These are phyloP conservation scores for Pseudonitzschia pungens DNA, from an alignment of 108 stramenopile species.

Conservation along the genomic window DNA sequence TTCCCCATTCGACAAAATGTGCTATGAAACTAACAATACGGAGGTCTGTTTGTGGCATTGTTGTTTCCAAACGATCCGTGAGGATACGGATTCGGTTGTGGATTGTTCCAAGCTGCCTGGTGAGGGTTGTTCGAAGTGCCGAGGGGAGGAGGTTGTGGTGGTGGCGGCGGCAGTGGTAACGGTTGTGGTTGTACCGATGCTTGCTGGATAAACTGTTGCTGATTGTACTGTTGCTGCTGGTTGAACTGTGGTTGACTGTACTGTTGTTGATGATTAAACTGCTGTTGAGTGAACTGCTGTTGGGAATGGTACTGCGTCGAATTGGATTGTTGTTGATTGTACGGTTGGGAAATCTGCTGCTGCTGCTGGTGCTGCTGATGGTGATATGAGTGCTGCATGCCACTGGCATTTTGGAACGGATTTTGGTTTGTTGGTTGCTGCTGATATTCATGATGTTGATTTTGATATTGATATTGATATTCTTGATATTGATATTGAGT, in stretches of 20 bases:
- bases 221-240: conserved; percentile 2
- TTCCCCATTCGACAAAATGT: too few species aligned
- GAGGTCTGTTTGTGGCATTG: too few species aligned
- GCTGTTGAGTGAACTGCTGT: neutral
- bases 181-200: neutral
- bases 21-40: too few species aligned
- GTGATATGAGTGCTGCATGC: neutral
- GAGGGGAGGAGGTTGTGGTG: neutral
- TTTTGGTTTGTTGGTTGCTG: too few species aligned
- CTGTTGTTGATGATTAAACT: neutral
- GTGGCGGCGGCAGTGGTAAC: neutral
- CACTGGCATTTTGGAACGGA: neutral
- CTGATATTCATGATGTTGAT: too few species aligned
- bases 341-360: neutral
- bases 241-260: neutral
- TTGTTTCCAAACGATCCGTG: too few species aligned
- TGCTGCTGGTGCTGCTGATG: neutral
- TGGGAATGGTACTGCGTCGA: too few species aligned
- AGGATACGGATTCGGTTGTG: too few species aligned
- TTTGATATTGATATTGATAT: too few species aligned
- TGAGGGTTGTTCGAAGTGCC: too few species aligned
- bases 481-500: neutral
- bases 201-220: neutral
- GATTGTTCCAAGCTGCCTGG: too few species aligned
- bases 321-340: neutral